Conservation (phyloP, 108 stramenopile genomes). For the Schizochytrium sp. region DNA sequence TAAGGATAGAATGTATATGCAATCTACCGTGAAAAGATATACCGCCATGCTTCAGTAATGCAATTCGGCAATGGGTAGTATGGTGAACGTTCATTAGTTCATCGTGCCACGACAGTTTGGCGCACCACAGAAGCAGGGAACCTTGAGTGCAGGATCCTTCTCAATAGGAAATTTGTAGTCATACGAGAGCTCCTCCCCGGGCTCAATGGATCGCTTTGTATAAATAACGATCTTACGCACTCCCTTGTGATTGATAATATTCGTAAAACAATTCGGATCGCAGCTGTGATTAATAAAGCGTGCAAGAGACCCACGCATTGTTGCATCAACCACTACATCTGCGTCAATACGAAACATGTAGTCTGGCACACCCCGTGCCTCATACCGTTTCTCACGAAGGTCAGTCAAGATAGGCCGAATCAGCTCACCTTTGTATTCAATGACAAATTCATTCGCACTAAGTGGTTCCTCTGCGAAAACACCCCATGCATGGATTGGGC, state of each 20-base stretch:
- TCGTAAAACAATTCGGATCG: conserved; percentile 89
- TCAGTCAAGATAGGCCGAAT: conserved; percentile 89
- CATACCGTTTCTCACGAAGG: conserved; percentile 87
- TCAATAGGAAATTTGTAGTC: conserved; percentile 96
- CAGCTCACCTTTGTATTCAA: conserved; percentile 93
- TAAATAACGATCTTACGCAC: conserved; percentile 82
- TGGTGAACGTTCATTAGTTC: conserved; percentile 73
- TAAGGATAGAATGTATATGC: background rate
- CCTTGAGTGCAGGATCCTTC: conserved; percentile 77
- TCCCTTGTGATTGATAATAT: conserved; percentile 82
- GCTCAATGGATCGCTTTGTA: conserved; percentile 85
- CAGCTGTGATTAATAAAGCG: conserved; percentile 96
- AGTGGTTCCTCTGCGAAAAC: conserved; percentile 74
- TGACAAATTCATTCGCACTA: conserved; percentile 80
- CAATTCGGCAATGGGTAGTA: background rate
- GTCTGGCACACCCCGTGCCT: conserved; percentile 85
- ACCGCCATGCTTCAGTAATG: no score
- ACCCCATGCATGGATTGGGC: conserved; percentile 74
- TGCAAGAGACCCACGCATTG: conserved; percentile 87
- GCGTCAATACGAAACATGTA: conserved; percentile 93
- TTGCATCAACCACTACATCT: conserved; percentile 68
- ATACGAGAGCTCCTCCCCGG: conserved; percentile 95
- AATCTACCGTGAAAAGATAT: no score
- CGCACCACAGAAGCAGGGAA: conserved; percentile 92
- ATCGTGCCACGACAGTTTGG: conserved; percentile 89